phyloP scores from a whole-genome alignment of 2,329 filamentous ascomycete genomes.

The Neofusicoccum parvum region DNA sequence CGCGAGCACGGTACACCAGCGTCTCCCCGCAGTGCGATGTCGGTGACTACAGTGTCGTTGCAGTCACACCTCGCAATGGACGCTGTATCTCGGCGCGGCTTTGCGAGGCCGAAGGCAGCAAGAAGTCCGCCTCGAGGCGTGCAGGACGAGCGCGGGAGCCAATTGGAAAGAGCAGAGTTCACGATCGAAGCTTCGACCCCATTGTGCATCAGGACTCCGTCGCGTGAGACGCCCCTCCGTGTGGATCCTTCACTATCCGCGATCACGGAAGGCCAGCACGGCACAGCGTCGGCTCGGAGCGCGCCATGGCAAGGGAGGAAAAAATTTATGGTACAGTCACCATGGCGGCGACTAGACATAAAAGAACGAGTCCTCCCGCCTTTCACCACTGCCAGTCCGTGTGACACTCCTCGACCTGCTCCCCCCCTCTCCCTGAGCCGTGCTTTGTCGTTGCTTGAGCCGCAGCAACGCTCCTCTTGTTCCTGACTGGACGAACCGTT shows the following conservation, averaged over 20 bases:
- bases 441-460: not conserved
- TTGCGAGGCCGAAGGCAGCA: not conserved
- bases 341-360: not conserved
- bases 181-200: not conserved
- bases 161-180: not conserved
- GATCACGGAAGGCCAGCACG: slow-evolving; percentile 5
- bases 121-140: not conserved
- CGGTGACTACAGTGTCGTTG: not conserved
- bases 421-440: not conserved
- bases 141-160: not conserved
- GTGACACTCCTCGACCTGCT: not conserved
- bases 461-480: not conserved
- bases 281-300: slow-evolving; percentile 5
- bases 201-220: not conserved
- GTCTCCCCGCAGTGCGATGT: not conserved
- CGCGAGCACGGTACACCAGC: not conserved
- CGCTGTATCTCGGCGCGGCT: not conserved
- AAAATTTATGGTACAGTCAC: slow-evolving; percentile 6
- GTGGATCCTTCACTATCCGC: slow-evolving; percentile 14
- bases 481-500: not conserved
- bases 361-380: slow-evolving; percentile 1
- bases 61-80: not conserved
- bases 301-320: not conserved
- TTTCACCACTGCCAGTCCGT: not conserved
- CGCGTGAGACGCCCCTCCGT: slow-evolving; percentile 7